Base-by-base conservation (phyloP, 2,329 filamentous ascomycete genomes). In the Tolypocladium inflatum region DNA sequence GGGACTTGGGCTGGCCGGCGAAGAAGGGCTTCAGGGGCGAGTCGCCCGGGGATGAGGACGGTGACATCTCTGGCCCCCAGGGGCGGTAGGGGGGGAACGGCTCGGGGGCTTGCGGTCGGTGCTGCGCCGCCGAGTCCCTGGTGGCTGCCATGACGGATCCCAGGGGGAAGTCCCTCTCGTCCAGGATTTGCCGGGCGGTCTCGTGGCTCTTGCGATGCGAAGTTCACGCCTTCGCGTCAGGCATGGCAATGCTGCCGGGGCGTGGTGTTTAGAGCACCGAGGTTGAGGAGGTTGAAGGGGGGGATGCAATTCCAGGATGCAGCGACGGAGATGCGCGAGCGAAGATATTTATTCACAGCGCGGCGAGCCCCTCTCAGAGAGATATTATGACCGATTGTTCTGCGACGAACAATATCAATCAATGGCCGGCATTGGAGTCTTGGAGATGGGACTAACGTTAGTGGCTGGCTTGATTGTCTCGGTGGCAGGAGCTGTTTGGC, bases 1-100 rank as follows among this genome's bases (percentile, higher is more conserved):
- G 81, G 26, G 82, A 84, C 65, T 83, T 83, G 43, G 76, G 68
- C 57, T 79, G 76, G 63, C 77, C 75, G 0, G 77, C 76, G 63
- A 74, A 74, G 67, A 70, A 74, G 35, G 70, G 67, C 55, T 66
- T 69, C 37, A 73, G 59, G 33, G 57, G 56, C 43, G 62, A 57
- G 57, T 71, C 68, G 15, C 67, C 19, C 48, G 17, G 48, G 71
- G 43, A 64, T 65, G 58, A 61, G 61, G 51, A 52, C 55, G 57
- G 15, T 13, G 48, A 8, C 10, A 30, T 6, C 19, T 35, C 30
- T 7, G 26, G 26, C 4, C 3, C 19, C 63, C 55, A 65, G 67
- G 54, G 65, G 64, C 62, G 57, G 59, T 61, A 55, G 57, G 43
- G 39, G 35, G 42, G 57, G 41, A n/a, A 33, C 7, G 52, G 9